Conservation (phyloP, 164 flowering plant genomes). For the Tetrastigma voinierianum region DNA sequence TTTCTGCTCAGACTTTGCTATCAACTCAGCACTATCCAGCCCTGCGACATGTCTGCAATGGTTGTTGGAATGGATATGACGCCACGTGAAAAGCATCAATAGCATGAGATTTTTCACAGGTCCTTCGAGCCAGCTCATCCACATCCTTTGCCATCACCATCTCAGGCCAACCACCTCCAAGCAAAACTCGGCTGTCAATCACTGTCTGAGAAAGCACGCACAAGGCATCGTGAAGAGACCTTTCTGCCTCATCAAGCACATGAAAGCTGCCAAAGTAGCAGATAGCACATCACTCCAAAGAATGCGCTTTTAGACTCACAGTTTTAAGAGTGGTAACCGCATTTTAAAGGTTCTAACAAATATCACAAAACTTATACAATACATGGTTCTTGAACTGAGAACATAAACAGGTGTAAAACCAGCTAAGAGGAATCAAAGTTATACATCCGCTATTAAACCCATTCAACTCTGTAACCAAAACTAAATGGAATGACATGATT, state of each 20-base stretch:
- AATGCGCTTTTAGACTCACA: neutral
- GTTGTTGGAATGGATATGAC: slow-evolving; percentile 84
- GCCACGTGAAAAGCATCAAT: slow-evolving; percentile 91
- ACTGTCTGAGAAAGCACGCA: slow-evolving; percentile 98
- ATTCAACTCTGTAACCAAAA: too few species aligned
- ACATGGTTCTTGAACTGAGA: too few species aligned
- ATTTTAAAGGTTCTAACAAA: too few species aligned
- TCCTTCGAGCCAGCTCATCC: slow-evolving; percentile 86
- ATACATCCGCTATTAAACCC: too few species aligned
- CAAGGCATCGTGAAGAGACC: slow-evolving; percentile 96
- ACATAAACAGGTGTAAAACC: neutral
- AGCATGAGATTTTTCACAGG: slow-evolving; percentile 96
- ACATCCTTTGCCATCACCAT: slow-evolving; percentile 99
- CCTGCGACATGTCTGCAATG: slow-evolving; percentile 99
- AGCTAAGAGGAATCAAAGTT: too few species aligned
- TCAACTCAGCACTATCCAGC: slow-evolving; percentile 91
- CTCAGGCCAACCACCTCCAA: slow-evolving; percentile 99
- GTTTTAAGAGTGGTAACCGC: too few species aligned
- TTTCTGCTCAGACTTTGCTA: slow-evolving; percentile 94
- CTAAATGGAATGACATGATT: too few species aligned
- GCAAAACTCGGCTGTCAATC: slow-evolving; percentile 81
- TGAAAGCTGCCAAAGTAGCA: slow-evolving; percentile 60
- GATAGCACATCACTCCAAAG: neutral
- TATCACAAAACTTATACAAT: too few species aligned
- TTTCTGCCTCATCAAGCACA: slow-evolving; percentile 95